A percentile compares a stretch with the other conserved stretches of the same genome.
These are phyloP conservation scores for Globisporangium solare DNA, from an alignment of 352 stramenopile genomes.

Conservation along the genomic window DNA sequence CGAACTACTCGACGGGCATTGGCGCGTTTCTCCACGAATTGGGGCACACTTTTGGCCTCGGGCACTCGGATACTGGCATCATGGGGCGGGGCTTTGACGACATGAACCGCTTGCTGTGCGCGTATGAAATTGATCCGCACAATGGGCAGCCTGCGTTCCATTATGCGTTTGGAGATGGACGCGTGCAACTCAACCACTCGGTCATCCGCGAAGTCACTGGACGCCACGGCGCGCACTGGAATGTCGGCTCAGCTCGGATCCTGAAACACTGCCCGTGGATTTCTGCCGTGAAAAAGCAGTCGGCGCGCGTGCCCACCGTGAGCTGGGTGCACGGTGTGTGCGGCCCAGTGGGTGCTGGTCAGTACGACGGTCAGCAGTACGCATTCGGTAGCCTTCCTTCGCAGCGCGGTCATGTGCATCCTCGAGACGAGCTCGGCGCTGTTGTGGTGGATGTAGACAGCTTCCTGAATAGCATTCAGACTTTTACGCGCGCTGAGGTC, in stretches of 20 bases:
- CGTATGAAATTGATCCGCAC: slow-evolving; percentile 29
- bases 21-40: slow-evolving; percentile 65
- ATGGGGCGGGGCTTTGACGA: slow-evolving; percentile 74
- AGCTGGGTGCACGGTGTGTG: slow-evolving; percentile 40
- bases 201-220: slow-evolving; percentile 26
- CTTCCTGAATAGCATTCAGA: slow-evolving; percentile 46
- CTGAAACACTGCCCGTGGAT: slow-evolving; percentile 55
- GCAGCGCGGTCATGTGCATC: background rate
- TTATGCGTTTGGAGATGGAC: slow-evolving; percentile 15
- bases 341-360: slow-evolving; percentile 38
- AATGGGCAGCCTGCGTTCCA: slow-evolving; percentile 27
- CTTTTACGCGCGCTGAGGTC: slow-evolving; percentile 28
- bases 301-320: slow-evolving; percentile 28
- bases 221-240: slow-evolving; percentile 44
- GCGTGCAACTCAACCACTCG: slow-evolving; percentile 31
- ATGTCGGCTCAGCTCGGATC: slow-evolving; percentile 44
- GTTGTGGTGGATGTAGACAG: slow-evolving; percentile 30
- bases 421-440: slow-evolving; percentile 27
- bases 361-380: slow-evolving; percentile 38
- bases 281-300: slow-evolving; percentile 25
- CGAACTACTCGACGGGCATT: slow-evolving; percentile 60
- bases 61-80: slow-evolving; percentile 48
- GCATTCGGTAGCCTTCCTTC: slow-evolving; percentile 17
- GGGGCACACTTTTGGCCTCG: slow-evolving; percentile 58
- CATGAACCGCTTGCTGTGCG: slow-evolving; percentile 56